Evolutionary conservation across 306 rosid genomes (phyloP), one percentile per base, ranked within the genome.

Genomic region (Acacia melanoxylon): DNA sequence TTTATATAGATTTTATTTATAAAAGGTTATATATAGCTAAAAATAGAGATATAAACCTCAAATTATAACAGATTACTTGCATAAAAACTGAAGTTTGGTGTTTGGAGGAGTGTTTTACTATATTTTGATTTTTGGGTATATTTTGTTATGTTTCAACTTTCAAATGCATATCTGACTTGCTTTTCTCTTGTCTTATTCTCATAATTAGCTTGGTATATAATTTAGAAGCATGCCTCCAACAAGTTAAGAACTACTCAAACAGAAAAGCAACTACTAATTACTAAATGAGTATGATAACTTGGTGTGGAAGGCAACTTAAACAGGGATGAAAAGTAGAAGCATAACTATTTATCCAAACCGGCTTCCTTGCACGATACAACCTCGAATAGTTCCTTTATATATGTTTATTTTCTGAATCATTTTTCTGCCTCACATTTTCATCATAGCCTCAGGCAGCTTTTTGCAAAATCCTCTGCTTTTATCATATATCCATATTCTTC

Each of bases 361-460:
- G 75, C n/a, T 70, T 70, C 5, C 75, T 70, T 42, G 56, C 56
- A 70, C 44, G 75, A 24, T 4, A 42, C 5, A 6, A 5, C 24
- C 56, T 71, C 10, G 58, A 25, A 45, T 51, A 13, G 37, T 45
- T 45, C 22, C 58, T 71, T 71, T 71, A 45, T 70, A 24, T 70
- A 27, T 59, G 33, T 24, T 10, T 29, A 27, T 25, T 62, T 62
- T 27, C 37, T 62, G 68, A 62, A 62, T 62, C 68, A 13, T 62
- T 27, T 62, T 27, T 27, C 19, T 70, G 56, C 35, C 56, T 20
- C 56, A 24, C 54, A 17, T 19, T 40, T 41, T 61, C 25, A 27
- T 5, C 20, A 24, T 51, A 76, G 74, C 78, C 82, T 78, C 54
- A 83, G 67, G 75, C 56, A 0, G 84, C 85, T 72, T 83, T 78